Percentiles rank a stretch among this genome's conserved stretches.
Conservation (phyloP, 1,139 yeast genomes). For the Protomyces arabidopsidicola region DNA sequence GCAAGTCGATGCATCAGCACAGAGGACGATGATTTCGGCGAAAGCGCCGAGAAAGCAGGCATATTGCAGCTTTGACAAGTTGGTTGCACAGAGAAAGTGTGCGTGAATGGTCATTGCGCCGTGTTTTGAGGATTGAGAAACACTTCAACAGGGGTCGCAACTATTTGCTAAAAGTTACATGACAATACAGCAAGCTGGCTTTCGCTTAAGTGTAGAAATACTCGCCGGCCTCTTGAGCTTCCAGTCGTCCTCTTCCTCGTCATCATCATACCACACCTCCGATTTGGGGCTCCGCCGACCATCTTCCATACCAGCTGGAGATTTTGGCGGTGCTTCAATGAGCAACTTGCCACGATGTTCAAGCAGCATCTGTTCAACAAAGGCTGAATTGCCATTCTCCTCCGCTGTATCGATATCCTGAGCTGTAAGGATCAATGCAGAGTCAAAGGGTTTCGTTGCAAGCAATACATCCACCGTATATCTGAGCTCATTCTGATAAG, state of each 20-base stretch:
- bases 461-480: neutral
- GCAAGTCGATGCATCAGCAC: conserved; percentile 13
- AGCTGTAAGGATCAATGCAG: neutral
- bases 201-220: too few relatives aligned
- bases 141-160: too few relatives aligned
- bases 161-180: too few relatives aligned
- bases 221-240: too few relatives aligned
- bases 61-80: neutral
- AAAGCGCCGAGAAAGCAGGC: conserved; percentile 7
- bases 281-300: neutral
- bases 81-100: neutral
- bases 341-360: neutral
- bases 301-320: neutral
- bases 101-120: too few relatives aligned
- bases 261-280: neutral
- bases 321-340: neutral
- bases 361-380: neutral
- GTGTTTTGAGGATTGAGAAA: too few relatives aligned
- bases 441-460: neutral
- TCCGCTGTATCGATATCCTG: neutral
- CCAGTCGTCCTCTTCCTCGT: neutral
- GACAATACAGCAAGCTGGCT: too few relatives aligned
- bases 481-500: neutral
- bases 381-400: neutral
- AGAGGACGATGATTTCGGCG: neutral